Conservation (phyloP, 306 rosid genomes). For the Pyrus pyrifolia region DNA sequence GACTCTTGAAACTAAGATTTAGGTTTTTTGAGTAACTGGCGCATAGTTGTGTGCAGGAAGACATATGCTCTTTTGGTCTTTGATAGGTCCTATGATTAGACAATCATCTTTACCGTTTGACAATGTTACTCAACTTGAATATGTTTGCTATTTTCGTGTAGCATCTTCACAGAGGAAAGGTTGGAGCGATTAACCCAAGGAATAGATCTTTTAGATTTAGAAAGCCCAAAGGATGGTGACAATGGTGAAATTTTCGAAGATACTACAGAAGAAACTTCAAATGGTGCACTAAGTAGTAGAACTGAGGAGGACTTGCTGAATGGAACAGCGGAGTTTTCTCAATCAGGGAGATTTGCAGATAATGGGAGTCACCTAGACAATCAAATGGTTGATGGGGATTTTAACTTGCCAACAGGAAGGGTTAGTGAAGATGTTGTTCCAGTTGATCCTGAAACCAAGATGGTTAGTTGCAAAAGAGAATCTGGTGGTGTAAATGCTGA, state of each 20-base stretch:
- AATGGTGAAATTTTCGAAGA: slow-evolving; percentile 38
- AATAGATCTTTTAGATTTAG: slow-evolving; percentile 54
- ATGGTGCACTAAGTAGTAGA: slow-evolving; percentile 28
- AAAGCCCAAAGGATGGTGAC: slow-evolving; percentile 30
- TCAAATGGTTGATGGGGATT: slow-evolving; percentile 33
- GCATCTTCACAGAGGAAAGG: slow-evolving; percentile 96
- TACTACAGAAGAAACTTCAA: slow-evolving; percentile 36
- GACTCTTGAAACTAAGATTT: not conserved
- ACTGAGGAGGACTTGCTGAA: slow-evolving; percentile 32
- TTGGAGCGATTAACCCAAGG: slow-evolving; percentile 74
- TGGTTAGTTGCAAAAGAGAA: slow-evolving; percentile 32
- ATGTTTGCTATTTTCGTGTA: slow-evolving; percentile 40
- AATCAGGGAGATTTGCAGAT: slow-evolving; percentile 22
- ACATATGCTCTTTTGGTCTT: not conserved
- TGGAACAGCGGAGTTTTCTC: slow-evolving; percentile 31
- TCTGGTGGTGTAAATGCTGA: slow-evolving; percentile 35
- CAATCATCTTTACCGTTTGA: not conserved
- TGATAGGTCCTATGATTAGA: not conserved
- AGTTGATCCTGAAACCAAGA: slow-evolving; percentile 39
- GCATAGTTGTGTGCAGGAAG: not conserved
- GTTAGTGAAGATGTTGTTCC: slow-evolving; percentile 25
- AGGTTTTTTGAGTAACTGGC: not conserved
- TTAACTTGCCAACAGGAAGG: slow-evolving; percentile 26
- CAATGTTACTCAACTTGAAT: slow-evolving; percentile 9
- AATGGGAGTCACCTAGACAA: slow-evolving; percentile 27